phyloP scores from a whole-genome alignment of 345 rosid genomes.

The Eucalyptus erythrocorys region DNA sequence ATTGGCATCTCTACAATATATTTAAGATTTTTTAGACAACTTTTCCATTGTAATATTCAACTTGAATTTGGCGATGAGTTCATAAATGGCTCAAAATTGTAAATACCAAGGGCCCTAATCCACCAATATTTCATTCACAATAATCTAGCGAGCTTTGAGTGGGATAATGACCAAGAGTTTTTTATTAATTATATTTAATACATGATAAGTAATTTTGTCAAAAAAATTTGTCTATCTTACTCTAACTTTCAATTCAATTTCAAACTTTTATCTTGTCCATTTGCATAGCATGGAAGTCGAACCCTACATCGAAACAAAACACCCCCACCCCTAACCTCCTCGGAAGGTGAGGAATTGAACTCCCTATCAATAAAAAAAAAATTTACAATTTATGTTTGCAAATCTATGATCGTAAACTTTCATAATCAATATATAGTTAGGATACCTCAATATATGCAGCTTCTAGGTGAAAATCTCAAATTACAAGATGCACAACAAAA shows the following conservation, averaged over 20 bases:
- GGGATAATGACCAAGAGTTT: background rate
- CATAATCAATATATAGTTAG: background rate
- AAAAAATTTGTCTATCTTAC: too few relatives aligned
- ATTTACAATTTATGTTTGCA: background rate
- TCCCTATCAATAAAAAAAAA: background rate
- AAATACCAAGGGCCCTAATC: background rate
- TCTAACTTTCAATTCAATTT: too few relatives aligned
- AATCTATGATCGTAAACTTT: background rate
- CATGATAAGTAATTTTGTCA: background rate
- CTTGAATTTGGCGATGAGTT: background rate
- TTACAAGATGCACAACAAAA: background rate
- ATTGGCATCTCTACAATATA: fast-evolving
- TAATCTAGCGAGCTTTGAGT: background rate
- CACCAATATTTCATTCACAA: background rate
- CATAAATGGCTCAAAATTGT: background rate
- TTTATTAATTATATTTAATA: background rate
- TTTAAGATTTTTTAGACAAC: background rate
- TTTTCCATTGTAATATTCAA: background rate
- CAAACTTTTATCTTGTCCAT: too few relatives aligned
- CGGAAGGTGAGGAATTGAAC: fast-evolving
- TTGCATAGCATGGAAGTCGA: fast-evolving
- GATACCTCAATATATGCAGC: background rate
- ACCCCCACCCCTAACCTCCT: too few relatives aligned
- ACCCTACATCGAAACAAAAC: too few relatives aligned
- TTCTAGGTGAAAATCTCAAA: background rate